These are phyloP conservation scores for Gyromitra esculenta DNA, from an alignment of 2,329 filamentous ascomycete genomes.

Conservation along the genomic window DNA sequence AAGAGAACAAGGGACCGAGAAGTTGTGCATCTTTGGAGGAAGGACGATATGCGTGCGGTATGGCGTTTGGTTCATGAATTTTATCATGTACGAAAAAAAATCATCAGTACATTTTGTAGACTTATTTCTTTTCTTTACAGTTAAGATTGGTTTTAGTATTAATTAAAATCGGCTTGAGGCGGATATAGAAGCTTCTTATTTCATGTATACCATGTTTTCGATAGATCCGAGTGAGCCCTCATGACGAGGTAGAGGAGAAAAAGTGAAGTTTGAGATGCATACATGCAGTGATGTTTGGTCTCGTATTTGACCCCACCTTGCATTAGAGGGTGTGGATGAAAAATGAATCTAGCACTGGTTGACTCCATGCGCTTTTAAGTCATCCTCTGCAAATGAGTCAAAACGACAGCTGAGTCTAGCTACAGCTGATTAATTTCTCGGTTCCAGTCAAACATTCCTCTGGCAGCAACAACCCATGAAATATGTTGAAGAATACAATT, in stretches of 20 bases:
- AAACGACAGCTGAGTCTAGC: not conserved
- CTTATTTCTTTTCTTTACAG: constrained; percentile 28
- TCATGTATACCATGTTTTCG: not conserved
- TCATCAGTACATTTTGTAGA: constrained; percentile 33
- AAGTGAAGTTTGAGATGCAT: not conserved
- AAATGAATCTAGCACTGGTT: too few species aligned
- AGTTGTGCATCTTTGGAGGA: not conserved
- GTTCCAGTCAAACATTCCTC: not conserved
- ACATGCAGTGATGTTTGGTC: not conserved
- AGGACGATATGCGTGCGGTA: constrained; percentile 14
- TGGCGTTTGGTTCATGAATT: constrained; percentile 39
- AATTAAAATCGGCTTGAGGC: constrained; percentile 3
- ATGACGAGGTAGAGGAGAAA: not conserved
- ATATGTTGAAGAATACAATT: not conserved
- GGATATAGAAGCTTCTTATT: not conserved
- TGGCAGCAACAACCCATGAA: not conserved
- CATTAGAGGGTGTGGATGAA: too few species aligned
- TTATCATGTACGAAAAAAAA: constrained; percentile 39
- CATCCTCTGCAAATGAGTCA: not conserved
- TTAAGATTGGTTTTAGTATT: constrained; percentile 4
- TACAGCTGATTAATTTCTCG: not conserved
- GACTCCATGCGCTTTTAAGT: not conserved
- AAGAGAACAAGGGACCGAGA: not conserved
- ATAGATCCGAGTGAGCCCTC: constrained; percentile 8
- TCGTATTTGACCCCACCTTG: not conserved